Conservation (phyloP, 345 rosid species). For the Adansonia digitata region DNA sequence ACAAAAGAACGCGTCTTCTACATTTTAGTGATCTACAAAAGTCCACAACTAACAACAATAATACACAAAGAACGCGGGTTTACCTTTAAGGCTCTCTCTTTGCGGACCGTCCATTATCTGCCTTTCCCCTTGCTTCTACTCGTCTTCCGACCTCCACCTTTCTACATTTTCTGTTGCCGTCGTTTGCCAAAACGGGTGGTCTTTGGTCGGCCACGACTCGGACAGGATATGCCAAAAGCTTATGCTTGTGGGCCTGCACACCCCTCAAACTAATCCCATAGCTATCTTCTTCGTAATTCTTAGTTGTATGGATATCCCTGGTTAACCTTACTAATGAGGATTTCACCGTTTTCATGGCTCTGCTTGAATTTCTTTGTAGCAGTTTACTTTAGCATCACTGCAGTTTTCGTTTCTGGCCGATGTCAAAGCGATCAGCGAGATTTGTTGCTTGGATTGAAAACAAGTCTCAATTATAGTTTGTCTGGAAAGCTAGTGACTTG, state of each 20-base stretch:
- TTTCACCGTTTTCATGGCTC: slow-evolving; percentile 14
- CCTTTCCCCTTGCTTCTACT: background rate
- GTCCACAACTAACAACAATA: background rate
- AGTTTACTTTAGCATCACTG: background rate
- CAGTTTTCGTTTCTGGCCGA: slow-evolving; percentile 16
- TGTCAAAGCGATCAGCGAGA: slow-evolving; percentile 16
- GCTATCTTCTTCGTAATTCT: background rate
- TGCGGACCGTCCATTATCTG: background rate
- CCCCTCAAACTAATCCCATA: background rate
- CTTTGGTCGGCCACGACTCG: background rate
- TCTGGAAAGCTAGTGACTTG: slow-evolving; percentile 1
- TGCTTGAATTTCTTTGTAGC: background rate
- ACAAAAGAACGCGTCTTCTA: background rate
- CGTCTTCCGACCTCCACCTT: background rate
- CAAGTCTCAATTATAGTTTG: background rate
- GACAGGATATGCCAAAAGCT: background rate
- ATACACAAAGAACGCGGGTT: background rate
- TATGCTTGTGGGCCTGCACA: background rate
- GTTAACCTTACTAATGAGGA: slow-evolving; percentile 7
- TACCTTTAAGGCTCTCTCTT: background rate
- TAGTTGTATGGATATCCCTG: background rate
- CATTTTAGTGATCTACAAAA: background rate
- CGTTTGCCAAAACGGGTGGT: background rate
- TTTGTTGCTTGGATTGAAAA: slow-evolving; percentile 4
- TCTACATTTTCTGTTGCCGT: background rate